Conservation (phyloP, 2,329 filamentous ascomycete species). For the Diaporthe citri region DNA sequence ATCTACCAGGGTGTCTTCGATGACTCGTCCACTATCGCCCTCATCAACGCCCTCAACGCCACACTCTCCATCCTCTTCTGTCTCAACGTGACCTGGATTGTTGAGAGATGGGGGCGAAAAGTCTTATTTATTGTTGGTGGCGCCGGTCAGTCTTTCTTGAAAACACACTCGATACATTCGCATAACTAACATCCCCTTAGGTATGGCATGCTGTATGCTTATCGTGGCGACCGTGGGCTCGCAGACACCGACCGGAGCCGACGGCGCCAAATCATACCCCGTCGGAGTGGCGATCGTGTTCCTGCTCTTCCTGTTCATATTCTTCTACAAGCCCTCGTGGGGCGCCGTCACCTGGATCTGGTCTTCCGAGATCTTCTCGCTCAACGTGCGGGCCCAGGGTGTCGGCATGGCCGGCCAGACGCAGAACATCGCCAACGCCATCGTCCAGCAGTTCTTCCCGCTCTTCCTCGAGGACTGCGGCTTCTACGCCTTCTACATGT, state of each 20-base stretch:
- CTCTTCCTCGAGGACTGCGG: constrained; percentile 68
- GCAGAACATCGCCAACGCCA: constrained; percentile 72
- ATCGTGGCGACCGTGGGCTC: constrained; percentile 62
- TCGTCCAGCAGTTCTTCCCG: constrained; percentile 76
- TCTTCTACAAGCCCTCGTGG: constrained; percentile 76
- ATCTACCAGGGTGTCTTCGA: constrained; percentile 80
- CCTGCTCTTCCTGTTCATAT: constrained; percentile 72
- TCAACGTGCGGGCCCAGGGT: constrained; percentile 77
- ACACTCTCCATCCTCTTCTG: constrained; percentile 81
- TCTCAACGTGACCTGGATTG: constrained; percentile 79
- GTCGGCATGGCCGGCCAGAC: constrained; percentile 72
- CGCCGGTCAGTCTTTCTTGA: not conserved
- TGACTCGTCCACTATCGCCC: constrained; percentile 69
- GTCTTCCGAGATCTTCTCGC: constrained; percentile 75
- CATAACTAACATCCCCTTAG: constrained; percentile 52
- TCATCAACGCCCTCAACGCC: constrained; percentile 82
- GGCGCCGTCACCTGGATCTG: constrained; percentile 77
- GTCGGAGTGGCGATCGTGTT: constrained; percentile 76
- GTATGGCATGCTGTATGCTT: constrained; percentile 79
- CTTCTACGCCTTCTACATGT: constrained; percentile 54
- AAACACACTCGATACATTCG: not conserved
- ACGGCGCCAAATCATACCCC: constrained; percentile 65
- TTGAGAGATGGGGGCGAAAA: constrained; percentile 78
- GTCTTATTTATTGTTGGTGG: constrained; percentile 77
- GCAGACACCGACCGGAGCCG: constrained; percentile 59